These are phyloP conservation scores for Colletotrichum tofieldiae DNA, from an alignment of 2,329 filamentous ascomycete species.

Conservation along the genomic window DNA sequence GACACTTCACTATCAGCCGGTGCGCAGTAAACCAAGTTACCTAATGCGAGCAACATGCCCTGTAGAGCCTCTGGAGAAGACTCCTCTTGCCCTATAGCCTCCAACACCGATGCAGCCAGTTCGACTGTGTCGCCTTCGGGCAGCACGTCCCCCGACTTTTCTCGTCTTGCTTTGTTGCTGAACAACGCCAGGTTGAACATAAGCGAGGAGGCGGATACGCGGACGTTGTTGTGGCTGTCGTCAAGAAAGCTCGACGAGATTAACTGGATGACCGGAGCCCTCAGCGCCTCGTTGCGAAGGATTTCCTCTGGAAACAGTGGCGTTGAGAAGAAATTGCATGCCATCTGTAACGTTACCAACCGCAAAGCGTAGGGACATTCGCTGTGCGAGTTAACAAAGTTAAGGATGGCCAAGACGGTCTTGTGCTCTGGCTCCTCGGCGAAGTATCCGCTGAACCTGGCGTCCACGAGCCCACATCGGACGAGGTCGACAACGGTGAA, in stretches of 20 bases:
- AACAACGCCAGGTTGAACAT: conserved; percentile 85
- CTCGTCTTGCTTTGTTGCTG: conserved; percentile 76
- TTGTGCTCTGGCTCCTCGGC: conserved; percentile 80
- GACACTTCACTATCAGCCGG: conserved; percentile 81
- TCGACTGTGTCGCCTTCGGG: conserved; percentile 83
- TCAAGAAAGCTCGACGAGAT: conserved; percentile 87
- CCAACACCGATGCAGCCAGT: conserved; percentile 84
- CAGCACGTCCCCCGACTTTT: conserved; percentile 71
- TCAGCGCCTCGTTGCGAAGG: conserved; percentile 66
- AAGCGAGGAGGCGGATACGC: conserved; percentile 86
- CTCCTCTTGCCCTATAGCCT: conserved; percentile 75
- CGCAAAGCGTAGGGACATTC: conserved; percentile 85
- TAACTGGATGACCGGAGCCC: conserved; percentile 75
- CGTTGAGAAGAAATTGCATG: conserved; percentile 88
- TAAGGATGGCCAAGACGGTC: conserved; percentile 75
- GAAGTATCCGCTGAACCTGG: conserved; percentile 85
- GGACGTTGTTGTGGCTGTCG: conserved; percentile 78
- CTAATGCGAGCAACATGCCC: conserved; percentile 83
- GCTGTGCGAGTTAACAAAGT: conserved; percentile 69
- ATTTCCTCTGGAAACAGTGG: conserved; percentile 79
- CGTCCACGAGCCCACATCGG: conserved; percentile 82
- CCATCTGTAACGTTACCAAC: conserved; percentile 86
- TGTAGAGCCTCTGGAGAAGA: conserved; percentile 80
- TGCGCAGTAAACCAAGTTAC: conserved; percentile 81
- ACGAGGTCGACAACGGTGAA: conserved; percentile 92